These are phyloP conservation scores for Leptographium galeiforme DNA, from an alignment of 2,329 filamentous ascomycete genomes.

Conservation along the genomic window DNA sequence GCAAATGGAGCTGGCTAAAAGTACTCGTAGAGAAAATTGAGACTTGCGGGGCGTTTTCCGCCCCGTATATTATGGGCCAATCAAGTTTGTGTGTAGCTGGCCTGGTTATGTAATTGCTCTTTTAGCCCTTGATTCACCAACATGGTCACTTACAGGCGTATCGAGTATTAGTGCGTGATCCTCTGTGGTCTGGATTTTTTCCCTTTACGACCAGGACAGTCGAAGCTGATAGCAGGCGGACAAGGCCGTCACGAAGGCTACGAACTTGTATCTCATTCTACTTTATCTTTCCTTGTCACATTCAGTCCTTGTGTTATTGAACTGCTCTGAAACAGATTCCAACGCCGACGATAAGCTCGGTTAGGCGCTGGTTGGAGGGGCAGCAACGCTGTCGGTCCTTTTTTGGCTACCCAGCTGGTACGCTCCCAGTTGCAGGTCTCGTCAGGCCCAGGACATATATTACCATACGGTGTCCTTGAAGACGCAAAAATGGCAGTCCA, in stretches of 20 bases:
- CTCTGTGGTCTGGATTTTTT: not conserved
- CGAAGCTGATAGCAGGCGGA: not conserved
- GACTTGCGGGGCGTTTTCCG: not conserved
- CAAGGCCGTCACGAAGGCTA: not conserved
- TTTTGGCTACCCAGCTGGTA: not conserved
- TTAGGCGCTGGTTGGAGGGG: not conserved
- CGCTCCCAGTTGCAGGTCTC: not conserved
- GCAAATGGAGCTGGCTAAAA: too few relatives aligned
- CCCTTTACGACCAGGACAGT: not conserved
- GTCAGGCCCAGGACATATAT: not conserved
- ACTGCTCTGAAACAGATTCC: not conserved
- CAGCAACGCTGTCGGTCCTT: not conserved
- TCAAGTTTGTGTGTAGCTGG: not conserved
- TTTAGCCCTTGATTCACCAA: not conserved
- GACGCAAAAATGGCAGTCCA: not conserved
- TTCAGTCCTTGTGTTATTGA: not conserved
- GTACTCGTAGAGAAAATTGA: not conserved
- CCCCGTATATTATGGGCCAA: not conserved
- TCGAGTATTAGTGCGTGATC: not conserved
- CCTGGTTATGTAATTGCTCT: not conserved
- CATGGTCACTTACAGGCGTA: not conserved
- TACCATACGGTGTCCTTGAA: not conserved
- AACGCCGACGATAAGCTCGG: not conserved
- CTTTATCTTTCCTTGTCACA: not conserved
- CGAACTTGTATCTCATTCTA: not conserved